Evolutionary conservation across 495 filamentous ascomycete genomes (phyloP).

Genomic region (Mytilinidion resinicola): DNA sequence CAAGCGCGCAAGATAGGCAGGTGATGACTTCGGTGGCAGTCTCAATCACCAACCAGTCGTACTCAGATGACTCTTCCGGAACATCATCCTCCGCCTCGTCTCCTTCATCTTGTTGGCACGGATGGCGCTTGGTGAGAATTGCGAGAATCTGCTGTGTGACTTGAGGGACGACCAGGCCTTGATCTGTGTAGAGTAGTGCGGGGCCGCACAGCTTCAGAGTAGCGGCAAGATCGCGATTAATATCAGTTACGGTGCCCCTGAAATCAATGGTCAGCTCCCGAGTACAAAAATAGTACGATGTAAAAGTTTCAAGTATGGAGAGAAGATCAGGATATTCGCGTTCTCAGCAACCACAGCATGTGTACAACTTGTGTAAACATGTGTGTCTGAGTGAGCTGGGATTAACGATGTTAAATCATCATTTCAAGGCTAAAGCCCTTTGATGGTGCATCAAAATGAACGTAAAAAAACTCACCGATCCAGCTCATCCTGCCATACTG

Average conservation of each 20-base stretch:
- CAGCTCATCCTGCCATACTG: slow-evolving; percentile 79
- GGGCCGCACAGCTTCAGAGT: slow-evolving; percentile 90
- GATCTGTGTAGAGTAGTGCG: slow-evolving; percentile 66
- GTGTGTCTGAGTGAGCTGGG: slow-evolving; percentile 99
- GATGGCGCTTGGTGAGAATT: slow-evolving; percentile 81
- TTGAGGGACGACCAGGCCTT: slow-evolving; percentile 50
- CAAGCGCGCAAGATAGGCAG: slow-evolving; percentile 74
- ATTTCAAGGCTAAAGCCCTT: slow-evolving; percentile 43
- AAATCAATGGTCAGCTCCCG: slow-evolving; percentile 17
- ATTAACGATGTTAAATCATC: slow-evolving; percentile 89
- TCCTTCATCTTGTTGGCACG: slow-evolving; percentile 79
- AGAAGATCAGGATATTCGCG: slow-evolving; percentile 57
- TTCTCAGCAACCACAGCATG: slow-evolving; percentile 76
- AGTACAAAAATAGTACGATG: slow-evolving; percentile 10
- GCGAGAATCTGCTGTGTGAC: slow-evolving; percentile 60
- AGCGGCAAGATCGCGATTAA: slow-evolving; percentile 90
- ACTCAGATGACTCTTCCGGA: slow-evolving; percentile 81
- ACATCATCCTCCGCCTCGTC: slow-evolving; percentile 57
- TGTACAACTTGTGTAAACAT: slow-evolving; percentile 58
- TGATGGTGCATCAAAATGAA: slow-evolving; percentile 25
- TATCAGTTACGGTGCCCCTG: slow-evolving; percentile 85
- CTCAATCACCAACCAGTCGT: slow-evolving; percentile 94
- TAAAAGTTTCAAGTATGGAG: slow-evolving; percentile 14
- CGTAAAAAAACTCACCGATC: slow-evolving; percentile 65
- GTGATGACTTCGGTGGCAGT: slow-evolving; percentile 85